phyloP scores from a whole-genome alignment of 495 filamentous ascomycete genomes.

The Penicillium robsamsonii region DNA sequence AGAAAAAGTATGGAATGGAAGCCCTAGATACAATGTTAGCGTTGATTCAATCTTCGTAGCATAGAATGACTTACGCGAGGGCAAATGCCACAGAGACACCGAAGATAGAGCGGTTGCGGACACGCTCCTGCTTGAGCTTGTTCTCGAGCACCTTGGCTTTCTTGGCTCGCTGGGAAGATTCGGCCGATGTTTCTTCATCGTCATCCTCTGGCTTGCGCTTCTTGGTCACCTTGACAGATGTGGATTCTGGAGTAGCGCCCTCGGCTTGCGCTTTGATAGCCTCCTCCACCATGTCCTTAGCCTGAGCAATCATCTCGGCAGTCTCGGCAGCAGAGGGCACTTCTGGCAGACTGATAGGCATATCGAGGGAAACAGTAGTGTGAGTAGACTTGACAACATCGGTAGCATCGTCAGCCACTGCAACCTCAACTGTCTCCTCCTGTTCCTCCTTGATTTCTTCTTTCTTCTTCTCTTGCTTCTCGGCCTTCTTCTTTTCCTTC shows the following conservation, averaged over 20 bases:
- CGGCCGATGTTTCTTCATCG: constrained; percentile 53
- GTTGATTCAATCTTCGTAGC: neutral
- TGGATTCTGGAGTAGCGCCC: constrained; percentile 31
- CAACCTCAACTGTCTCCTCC: constrained; percentile 48
- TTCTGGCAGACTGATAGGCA: constrained; percentile 65
- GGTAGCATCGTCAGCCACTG: constrained; percentile 37
- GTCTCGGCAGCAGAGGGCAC: constrained; percentile 71
- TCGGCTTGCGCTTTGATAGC: constrained; percentile 58
- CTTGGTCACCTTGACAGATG: constrained; percentile 46
- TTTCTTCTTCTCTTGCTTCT: constrained; percentile 33
- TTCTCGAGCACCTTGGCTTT: constrained; percentile 69
- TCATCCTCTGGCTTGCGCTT: constrained; percentile 86
- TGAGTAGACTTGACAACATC: constrained; percentile 64
- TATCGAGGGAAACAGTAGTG: constrained; percentile 77
- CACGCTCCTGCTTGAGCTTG: constrained; percentile 76
- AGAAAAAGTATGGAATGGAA: constrained; percentile 50
- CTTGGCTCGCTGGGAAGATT: constrained; percentile 58
- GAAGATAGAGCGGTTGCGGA: constrained; percentile 77
- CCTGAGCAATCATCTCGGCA: constrained; percentile 76
- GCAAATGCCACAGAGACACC: constrained; percentile 82
- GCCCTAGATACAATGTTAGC: constrained; percentile 36
- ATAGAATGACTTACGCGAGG: constrained; percentile 70
- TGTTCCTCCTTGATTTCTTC: constrained; percentile 51
- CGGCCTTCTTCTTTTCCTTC: constrained; percentile 38
- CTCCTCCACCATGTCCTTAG: constrained; percentile 85